Percentiles rank a stretch among this genome's conserved stretches.
Evolutionary conservation across 164 flowering plant genomes (phyloP).

Genomic region (Tinospora cordifolia): DNA sequence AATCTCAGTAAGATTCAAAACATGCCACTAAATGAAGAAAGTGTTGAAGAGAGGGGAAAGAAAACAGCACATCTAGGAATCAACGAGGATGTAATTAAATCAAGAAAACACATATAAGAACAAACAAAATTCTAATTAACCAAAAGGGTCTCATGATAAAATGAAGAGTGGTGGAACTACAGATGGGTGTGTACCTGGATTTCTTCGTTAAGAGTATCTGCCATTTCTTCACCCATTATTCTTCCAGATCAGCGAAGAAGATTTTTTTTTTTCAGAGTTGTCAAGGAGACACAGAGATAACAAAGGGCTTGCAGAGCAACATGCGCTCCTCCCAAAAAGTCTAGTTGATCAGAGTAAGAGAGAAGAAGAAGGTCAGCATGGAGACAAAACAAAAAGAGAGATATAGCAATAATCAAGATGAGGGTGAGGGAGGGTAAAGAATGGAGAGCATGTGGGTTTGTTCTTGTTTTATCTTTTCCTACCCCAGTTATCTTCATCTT

Average conservation of each 20-base stretch:
- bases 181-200: slow-evolving; percentile 37
- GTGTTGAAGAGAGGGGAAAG: too few species aligned
- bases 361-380: slow-evolving; percentile 19
- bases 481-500: background rate
- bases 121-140: background rate
- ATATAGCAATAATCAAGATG: slow-evolving; percentile 8
- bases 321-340: slow-evolving; percentile 19
- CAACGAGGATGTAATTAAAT: slow-evolving; percentile 9
- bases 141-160: background rate
- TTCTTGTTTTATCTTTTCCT: background rate
- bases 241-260: slow-evolving; percentile 6
- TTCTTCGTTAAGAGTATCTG: slow-evolving; percentile 25
- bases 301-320: slow-evolving; percentile 11
- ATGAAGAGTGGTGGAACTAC: background rate
- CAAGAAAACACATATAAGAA: background rate
- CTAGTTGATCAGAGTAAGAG: slow-evolving; percentile 16
- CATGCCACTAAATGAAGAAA: background rate
- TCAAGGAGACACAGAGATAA: slow-evolving; percentile 12
- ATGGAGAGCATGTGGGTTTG: slow-evolving; percentile 14
- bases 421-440: slow-evolving; percentile 7
- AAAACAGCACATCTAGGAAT: background rate
- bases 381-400: slow-evolving; percentile 26
- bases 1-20: slow-evolving; percentile 11
- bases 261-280: slow-evolving; percentile 16
- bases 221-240: slow-evolving; percentile 19